Base-by-base conservation (phyloP, 2,329 filamentous ascomycete genomes). In the Phyllosticta capitalensis region DNA sequence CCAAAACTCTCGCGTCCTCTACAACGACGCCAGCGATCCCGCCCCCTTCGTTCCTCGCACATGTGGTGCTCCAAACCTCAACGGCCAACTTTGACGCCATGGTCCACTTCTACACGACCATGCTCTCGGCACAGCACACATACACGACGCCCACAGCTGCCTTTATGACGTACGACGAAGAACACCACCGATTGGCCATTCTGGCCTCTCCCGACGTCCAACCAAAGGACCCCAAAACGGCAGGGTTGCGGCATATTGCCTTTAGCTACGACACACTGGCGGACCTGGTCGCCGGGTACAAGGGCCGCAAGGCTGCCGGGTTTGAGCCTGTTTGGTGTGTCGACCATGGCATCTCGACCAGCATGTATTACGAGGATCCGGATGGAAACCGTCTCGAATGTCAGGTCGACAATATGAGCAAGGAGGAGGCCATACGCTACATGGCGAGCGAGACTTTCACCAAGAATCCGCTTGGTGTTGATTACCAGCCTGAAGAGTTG, bases 311-410 rank as follows among this genome's bases (percentile, higher is more conserved):
- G 61, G 64, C 63, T 0, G 60, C 64, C 4, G 73, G 72, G 0
- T 74, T 78, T 51, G 14, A 65, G 28, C 78, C 79, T 0, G 28
- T 69, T 3, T 78, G 75, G 75, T 72, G 66, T 60, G 69, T 78
- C 30, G 78, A 81, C 64, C 78, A 81, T 64, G 78, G 79, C 2
- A 69, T 71, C 1, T 80, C 75, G 1, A 76, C 71, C 0, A 75
- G 71, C 63, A 74, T 80, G 48, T 80, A 81, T 65, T 80, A 80
- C 64, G 60, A 62, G 7, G 78, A 81, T 64, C 78, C 77, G 5
- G 78, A 81, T 64, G 75, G 77, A 12, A 80, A 80, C 65, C 62
- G 68, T 63, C 56, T 81, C 28, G 79, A 81, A 67, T 74, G 71
- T 3, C 77, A 80, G 63, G 74, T 78, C 59, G 76, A 74, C 54